Evolutionary conservation across 1,139 yeast genomes (phyloP), one percentile per base, ranked within the genome.

Genomic region (Candida albicans): DNA sequence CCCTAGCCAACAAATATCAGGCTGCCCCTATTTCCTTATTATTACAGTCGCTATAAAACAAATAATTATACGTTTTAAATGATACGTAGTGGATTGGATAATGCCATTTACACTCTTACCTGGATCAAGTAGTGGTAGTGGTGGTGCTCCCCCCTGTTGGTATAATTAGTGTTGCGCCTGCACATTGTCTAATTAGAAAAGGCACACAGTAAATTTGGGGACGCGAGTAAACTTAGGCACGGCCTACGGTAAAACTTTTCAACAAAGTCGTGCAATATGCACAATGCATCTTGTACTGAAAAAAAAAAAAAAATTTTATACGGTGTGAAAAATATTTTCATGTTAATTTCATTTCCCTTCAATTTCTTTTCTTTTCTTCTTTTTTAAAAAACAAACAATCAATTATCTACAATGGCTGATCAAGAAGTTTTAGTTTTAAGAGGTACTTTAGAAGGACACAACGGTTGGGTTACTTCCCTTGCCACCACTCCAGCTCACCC

Each of bases 401-500:
- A 11, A 12, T 22, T 10, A 22, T 38, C 31, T 11, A 69, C 55
- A 61, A 82, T 81, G 86, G 76, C 83, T 68, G 75, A 81, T 69
- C 80, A 77, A 76, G 97, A 91, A 87, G 96, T 91, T 84, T 85
- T 93, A 81, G 96, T 91, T 75, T 88, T 93, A 76, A 91, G 97
- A 85, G 98, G 97, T 75, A 88, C 98, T 84, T 87, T 93, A 74
- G 96, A 91, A 81, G 96, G 88, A 54, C 78, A 72, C 77, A 73
- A 73, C 59, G 79, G 79, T 68, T 93, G 98, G 98, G 99, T 93
- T 70, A 93, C 99, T 61, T 84, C 97, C 75, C 83, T 93, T 68
- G 96, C 98, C 77, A 93, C 98, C 79, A 86, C 96, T 71, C 88
- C 93, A 68, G 93, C 93, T 73, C 90, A 90, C 84, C 99, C 99